These are phyloP conservation scores for Panellus pusillus DNA, from an alignment of 768 basidiomycete species.

Conservation along the genomic window DNA sequence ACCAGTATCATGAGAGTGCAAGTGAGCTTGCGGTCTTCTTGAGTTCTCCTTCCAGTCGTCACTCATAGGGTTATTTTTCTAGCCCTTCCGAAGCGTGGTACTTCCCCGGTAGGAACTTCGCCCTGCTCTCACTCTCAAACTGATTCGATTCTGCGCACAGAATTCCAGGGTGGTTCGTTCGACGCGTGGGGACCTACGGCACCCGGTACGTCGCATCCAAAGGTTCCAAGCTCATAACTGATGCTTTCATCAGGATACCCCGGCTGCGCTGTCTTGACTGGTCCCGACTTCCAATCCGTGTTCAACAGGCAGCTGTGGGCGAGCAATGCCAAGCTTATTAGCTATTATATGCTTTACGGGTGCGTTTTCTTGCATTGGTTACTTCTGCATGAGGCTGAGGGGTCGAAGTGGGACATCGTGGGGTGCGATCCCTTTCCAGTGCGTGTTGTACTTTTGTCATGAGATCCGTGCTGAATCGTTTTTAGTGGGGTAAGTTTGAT, in stretches of 20 bases:
- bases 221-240: not conserved
- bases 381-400: not conserved
- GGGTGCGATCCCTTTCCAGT: conserved; percentile 79
- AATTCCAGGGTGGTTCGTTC: conserved; percentile 76
- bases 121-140: conserved; percentile 11
- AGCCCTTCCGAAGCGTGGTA: conserved; percentile 63
- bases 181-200: conserved; percentile 81
- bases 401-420: conserved; percentile 76
- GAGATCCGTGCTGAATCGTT: not conserved
- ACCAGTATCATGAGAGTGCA: conserved; percentile 57
- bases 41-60: not conserved
- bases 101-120: conserved; percentile 51
- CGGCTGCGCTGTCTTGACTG: conserved; percentile 65
- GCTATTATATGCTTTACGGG: conserved; percentile 87
- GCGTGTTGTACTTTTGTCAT: conserved; percentile 45
- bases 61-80: not conserved
- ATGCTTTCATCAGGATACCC: conserved; percentile 49
- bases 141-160: conserved; percentile 17
- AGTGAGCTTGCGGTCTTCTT: conserved; percentile 12
- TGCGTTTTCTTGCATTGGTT: conserved; percentile 26
- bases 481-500: conserved; percentile 10
- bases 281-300: conserved; percentile 73
- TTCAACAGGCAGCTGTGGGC: conserved; percentile 81
- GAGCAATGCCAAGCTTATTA: conserved; percentile 77
- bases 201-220: conserved; percentile 44